Base-by-base conservation (phyloP, 2,329 filamentous ascomycete genomes). In the Paecilomyces niveus region DNA sequence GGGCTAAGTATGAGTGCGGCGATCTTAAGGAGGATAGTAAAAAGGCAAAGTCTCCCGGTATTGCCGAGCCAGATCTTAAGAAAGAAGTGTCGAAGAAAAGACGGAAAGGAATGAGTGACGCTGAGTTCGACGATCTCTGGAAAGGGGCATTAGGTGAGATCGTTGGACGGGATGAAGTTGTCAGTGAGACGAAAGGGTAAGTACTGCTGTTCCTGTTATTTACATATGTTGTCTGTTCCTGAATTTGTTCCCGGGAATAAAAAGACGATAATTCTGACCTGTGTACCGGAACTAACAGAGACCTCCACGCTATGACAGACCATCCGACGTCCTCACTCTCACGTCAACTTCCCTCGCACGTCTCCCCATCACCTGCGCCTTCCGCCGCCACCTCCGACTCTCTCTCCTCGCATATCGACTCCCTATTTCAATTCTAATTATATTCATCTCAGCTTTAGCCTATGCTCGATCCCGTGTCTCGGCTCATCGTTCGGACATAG, bases 1-100 rank as follows among this genome's bases (percentile, higher is more conserved):
- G 90, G 59, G 94, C 94, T 57, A 88, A 92, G 67, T 97, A 87
- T 68, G 94, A 99, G 77, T 99, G 94, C 67, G 90, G 92, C 18
- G 88, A 90, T 60, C 78, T 87, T 11, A 80, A 86, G 61, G 84
- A 87, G 26, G 78, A 84, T 54, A 87, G 87, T 9, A 78, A 83
- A 56, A 78, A 77, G 22, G 77, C 85, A 2, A 77, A 83, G 10
- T 84, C 82, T 3, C 85, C 89, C 2, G 90, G 92, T 64, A 83
- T 89, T 51, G 77, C 79, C 54, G 85, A 86, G 61, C 74, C 86
- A 29, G 88, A 90, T 57, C 79, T 97, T 61, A 96, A 93, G 78
- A 80, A 88, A 62, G 83, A 85, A 58, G 86, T 97, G 62, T 84
- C 83, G 65, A 84, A 86, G 65, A 90, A 89, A 78, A 85, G 89